These are phyloP conservation scores for Effrenium voratum DNA, from an alignment of 73 alveolate species.

Conservation along the genomic window DNA sequence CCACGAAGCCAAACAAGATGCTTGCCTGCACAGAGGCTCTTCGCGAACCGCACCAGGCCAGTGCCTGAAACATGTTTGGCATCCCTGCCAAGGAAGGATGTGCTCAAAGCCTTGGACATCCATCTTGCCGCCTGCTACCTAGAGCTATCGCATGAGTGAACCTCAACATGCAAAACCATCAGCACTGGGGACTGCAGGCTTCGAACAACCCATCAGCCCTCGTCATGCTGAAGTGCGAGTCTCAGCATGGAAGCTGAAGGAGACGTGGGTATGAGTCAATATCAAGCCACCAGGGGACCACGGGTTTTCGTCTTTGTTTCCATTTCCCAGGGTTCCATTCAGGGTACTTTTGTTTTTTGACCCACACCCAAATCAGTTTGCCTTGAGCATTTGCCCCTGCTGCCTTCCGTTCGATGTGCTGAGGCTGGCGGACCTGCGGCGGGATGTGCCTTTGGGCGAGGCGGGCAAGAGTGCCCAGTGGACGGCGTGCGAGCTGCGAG, in stretches of 20 bases:
- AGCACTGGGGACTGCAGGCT: too few relatives aligned
- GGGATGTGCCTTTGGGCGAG: slow-evolving; percentile 83
- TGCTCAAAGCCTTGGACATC: slow-evolving; percentile 72
- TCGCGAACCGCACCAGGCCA: not conserved
- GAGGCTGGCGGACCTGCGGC: slow-evolving; percentile 77
- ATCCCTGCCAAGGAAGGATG: slow-evolving; percentile 42
- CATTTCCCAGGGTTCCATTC: too few relatives aligned
- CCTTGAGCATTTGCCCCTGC: too few relatives aligned
- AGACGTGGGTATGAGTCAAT: too few relatives aligned
- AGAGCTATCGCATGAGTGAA: too few relatives aligned
- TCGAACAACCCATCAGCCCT: slow-evolving; percentile 87
- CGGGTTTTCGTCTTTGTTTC: too few relatives aligned
- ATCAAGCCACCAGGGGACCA: too few relatives aligned
- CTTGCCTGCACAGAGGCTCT: not conserved
- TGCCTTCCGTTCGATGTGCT: too few relatives aligned
- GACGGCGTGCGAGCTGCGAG: not conserved
- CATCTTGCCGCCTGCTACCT: slow-evolving; percentile 53
- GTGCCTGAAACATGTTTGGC: not conserved
- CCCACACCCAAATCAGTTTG: too few relatives aligned
- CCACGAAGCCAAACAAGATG: slow-evolving; percentile 86
- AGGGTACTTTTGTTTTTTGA: too few relatives aligned
- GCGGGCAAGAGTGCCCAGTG: not conserved
- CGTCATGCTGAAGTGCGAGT: slow-evolving; percentile 61
- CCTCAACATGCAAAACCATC: too few relatives aligned
- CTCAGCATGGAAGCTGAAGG: not conserved